phyloP scores from a whole-genome alignment of 352 stramenopile species.

The Phytophthora boehmeriae region DNA sequence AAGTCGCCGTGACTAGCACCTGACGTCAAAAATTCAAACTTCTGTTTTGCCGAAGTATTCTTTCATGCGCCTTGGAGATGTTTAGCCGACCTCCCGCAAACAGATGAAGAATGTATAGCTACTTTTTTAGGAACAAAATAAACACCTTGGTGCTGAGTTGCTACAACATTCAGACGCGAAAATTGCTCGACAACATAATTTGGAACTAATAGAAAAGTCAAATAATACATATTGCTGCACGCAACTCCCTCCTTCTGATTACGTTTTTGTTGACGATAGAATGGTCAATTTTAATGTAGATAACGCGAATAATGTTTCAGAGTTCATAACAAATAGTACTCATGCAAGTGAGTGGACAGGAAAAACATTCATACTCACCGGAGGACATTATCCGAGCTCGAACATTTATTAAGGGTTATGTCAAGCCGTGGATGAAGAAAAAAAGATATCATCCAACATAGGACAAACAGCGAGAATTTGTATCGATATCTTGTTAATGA shows the following conservation, averaged over 20 bases:
- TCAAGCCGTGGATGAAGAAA: not conserved
- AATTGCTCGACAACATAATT: not conserved
- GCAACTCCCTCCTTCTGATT: not conserved
- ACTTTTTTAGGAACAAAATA: not conserved
- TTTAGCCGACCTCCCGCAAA: not conserved
- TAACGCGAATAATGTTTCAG: not conserved
- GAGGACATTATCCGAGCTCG: not conserved
- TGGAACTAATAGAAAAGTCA: not conserved
- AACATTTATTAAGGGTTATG: not conserved
- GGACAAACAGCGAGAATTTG: not conserved
- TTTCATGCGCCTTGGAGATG: not conserved
- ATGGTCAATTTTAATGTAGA: not conserved
- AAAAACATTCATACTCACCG: constrained; percentile 2
- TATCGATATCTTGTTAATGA: not conserved
- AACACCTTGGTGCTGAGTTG: not conserved
- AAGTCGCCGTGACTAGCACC: constrained; percentile 7
- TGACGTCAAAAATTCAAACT: not conserved
- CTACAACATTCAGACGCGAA: not conserved
- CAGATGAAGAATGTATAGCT: not conserved
- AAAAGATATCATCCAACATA: not conserved
- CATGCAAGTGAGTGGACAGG: constrained; percentile 1
- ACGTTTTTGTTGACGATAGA: not conserved
- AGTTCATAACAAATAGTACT: not conserved
- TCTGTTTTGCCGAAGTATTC: constrained; percentile 1
- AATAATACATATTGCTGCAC: not conserved